Conservation (phyloP, 305 asterid genomes). For the Vinca major region DNA sequence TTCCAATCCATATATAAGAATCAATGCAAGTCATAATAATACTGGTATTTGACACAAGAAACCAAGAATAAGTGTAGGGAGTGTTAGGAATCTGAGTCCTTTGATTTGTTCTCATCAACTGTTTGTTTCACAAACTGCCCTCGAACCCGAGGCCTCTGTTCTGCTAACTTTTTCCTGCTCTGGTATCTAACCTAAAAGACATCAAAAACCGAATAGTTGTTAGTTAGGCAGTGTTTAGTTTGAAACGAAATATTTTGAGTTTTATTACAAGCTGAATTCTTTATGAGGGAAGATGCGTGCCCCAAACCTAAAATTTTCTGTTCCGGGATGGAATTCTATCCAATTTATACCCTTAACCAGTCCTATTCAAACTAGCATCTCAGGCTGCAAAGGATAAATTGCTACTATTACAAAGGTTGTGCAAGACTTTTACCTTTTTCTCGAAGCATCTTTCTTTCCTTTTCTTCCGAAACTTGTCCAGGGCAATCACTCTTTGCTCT, state of each 20-base stretch:
- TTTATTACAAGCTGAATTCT: too few relatives aligned
- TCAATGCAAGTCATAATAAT: slow-evolving; percentile 15
- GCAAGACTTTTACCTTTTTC: slow-evolving; percentile 30
- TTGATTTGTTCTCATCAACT: slow-evolving; percentile 23
- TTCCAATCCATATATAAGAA: slow-evolving; percentile 11
- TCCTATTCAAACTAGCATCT: neutral
- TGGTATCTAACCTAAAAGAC: slow-evolving; percentile 35
- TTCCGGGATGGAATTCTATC: too few relatives aligned
- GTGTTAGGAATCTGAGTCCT: slow-evolving; percentile 24
- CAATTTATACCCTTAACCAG: too few relatives aligned
- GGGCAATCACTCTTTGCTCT: slow-evolving; percentile 30
- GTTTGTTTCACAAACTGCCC: slow-evolving; percentile 43
- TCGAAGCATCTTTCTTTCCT: slow-evolving; percentile 48
- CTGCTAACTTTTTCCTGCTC: slow-evolving; percentile 43
- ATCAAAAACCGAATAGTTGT: too few relatives aligned
- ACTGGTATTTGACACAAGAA: slow-evolving; percentile 13
- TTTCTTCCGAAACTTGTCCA: slow-evolving; percentile 40
- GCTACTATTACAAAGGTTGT: neutral
- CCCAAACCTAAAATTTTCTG: too few relatives aligned
- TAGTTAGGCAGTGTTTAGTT: too few relatives aligned
- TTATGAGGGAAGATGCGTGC: too few relatives aligned
- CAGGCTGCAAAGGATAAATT: neutral
- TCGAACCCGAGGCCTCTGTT: slow-evolving; percentile 40
- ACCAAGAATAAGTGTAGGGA: slow-evolving; percentile 4
- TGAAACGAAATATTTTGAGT: too few relatives aligned